Percentiles rank a stretch among this genome's conserved stretches.
Evolutionary conservation across 495 filamentous ascomycete species (phyloP).

Genomic region (Penicillium robsamsonii): DNA sequence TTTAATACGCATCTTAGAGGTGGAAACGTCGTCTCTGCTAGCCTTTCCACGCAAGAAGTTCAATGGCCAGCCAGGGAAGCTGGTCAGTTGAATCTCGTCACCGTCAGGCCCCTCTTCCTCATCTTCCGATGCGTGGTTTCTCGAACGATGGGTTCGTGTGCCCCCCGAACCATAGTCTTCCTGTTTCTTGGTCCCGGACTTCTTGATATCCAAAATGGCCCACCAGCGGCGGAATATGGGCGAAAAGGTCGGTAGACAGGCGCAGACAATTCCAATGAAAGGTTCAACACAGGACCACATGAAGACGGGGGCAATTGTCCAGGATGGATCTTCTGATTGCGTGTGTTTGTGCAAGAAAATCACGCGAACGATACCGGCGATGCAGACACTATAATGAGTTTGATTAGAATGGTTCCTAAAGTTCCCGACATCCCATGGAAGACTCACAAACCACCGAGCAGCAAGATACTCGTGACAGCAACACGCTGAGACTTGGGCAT

Average conservation of each 20-base stretch:
- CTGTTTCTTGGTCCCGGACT: not conserved
- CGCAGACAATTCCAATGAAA: slow-evolving; percentile 44
- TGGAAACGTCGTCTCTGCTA: not conserved
- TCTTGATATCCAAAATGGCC: not conserved
- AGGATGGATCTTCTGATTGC: slow-evolving; percentile 21
- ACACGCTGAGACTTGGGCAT: slow-evolving; percentile 34
- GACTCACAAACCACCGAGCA: slow-evolving; percentile 40
- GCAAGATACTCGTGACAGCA: slow-evolving; percentile 37
- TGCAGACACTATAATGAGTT: slow-evolving; percentile 16
- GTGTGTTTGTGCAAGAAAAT: slow-evolving; percentile 16
- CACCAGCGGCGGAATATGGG: slow-evolving; percentile 24
- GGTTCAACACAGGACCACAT: slow-evolving; percentile 48
- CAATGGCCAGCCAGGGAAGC: slow-evolving; percentile 10
- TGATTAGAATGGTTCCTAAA: not conserved
- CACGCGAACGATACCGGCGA: slow-evolving; percentile 23
- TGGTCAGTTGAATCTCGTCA: slow-evolving; percentile 6
- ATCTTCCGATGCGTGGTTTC: not conserved
- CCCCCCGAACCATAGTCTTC: not conserved
- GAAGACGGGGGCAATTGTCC: slow-evolving; percentile 34
- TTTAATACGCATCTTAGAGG: not conserved
- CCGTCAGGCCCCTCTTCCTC: not conserved
- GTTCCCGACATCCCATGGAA: not conserved
- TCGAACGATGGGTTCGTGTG: not conserved
- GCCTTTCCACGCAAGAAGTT: not conserved
- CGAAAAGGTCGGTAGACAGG: slow-evolving; percentile 35